A percentile compares a stretch with the other conserved stretches of the same genome.
These are phyloP conservation scores for Plasmodium relictum DNA, from an alignment of 169 alveolate genomes.

Conservation along the genomic window DNA sequence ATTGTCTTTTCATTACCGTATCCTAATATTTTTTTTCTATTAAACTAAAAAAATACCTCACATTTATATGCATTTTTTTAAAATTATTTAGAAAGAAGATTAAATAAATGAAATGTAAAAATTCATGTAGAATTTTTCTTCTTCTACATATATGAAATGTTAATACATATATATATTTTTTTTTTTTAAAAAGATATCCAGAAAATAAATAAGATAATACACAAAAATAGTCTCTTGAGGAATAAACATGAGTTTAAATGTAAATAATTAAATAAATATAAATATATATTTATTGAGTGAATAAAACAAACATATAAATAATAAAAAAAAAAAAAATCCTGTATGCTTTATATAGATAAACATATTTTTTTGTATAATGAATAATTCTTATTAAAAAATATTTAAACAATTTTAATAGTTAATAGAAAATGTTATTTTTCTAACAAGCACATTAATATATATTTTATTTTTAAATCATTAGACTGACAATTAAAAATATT, in stretches of 20 bases:
- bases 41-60: background rate
- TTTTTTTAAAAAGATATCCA: background rate
- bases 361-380: too few species aligned
- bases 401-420: too few species aligned
- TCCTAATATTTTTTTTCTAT: background rate
- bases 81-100: background rate
- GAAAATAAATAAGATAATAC: background rate
- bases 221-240: background rate
- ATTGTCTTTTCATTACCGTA: background rate
- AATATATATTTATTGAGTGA: background rate
- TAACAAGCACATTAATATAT: too few species aligned
- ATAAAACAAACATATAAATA: too few species aligned
- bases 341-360: too few species aligned
- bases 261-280: background rate
- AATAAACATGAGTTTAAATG: slow-evolving; percentile 16
- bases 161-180: slow-evolving; percentile 1
- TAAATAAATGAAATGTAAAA: slow-evolving; percentile 2
- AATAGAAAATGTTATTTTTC: too few species aligned
- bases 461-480: too few species aligned
- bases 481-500: background rate
- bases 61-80: background rate
- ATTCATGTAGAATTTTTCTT: slow-evolving; percentile 2
- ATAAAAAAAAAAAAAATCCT: too few species aligned
- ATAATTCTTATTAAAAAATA: too few species aligned
- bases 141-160: background rate